Percentiles rank a stretch among this genome's conserved stretches.
Evolutionary conservation across 2,329 filamentous ascomycete species (phyloP).

Genomic region (Ascochyta fabae): DNA sequence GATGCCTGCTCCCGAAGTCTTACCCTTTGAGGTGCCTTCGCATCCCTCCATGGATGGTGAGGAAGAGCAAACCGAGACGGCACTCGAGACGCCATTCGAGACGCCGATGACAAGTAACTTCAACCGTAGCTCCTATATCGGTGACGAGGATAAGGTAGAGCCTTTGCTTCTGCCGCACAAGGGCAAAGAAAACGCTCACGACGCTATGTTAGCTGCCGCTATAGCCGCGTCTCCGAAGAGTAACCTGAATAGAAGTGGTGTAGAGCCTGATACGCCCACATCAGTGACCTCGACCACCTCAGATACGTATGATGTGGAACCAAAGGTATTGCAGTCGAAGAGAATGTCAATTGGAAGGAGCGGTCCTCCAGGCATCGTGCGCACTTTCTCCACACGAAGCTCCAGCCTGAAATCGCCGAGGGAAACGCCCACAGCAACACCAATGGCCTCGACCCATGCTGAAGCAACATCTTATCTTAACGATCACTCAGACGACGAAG

Average conservation of each 20-base stretch:
- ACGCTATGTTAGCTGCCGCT: constrained; percentile 43
- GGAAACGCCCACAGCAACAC: constrained; percentile 28
- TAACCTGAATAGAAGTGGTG: constrained; percentile 21
- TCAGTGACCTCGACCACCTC: constrained; percentile 20
- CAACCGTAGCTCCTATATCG: constrained; percentile 32
- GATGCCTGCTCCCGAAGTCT: constrained; percentile 35
- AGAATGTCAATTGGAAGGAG: constrained; percentile 46
- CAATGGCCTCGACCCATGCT: constrained; percentile 13
- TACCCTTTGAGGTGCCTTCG: constrained; percentile 27
- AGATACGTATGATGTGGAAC: constrained; percentile 30
- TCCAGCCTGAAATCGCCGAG: constrained; percentile 32
- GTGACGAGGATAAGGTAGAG: constrained; percentile 20
- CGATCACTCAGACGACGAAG: constrained; percentile 39
- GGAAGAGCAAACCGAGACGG: constrained; percentile 3
- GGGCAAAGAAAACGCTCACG: constrained; percentile 25
- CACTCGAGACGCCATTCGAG: constrained; percentile 29
- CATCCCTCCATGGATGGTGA: constrained; percentile 1
- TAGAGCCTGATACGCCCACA: constrained; percentile 23
- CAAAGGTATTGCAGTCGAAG: constrained; percentile 44
- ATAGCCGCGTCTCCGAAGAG: constrained; percentile 29
- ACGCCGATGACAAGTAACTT: constrained; percentile 32
- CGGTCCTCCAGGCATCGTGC: constrained; percentile 42
- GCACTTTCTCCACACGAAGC: constrained; percentile 44
- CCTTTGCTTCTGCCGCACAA: constrained; percentile 5
- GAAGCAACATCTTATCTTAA: constrained; percentile 40